Evolutionary conservation across 1,284 basidiomycete species (phyloP).

Genomic region (Serendipita sp.): DNA sequence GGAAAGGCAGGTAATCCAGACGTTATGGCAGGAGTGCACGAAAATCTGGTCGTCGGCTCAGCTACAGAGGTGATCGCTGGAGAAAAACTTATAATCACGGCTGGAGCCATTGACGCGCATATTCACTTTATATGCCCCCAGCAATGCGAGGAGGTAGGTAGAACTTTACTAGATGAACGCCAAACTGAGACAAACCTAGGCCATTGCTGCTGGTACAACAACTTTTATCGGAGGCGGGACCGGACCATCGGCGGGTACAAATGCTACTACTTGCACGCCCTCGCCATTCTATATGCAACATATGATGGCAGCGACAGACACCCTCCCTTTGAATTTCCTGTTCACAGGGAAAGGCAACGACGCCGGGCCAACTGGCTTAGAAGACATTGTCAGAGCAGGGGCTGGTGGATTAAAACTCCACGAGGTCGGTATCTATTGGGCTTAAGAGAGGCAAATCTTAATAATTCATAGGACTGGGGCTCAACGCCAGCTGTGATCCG

Average conservation of each 20-base stretch:
- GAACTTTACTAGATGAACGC: slow-evolving; percentile 47
- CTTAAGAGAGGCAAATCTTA: neutral
- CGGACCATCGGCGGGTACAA: slow-evolving; percentile 80
- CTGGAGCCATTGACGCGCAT: slow-evolving; percentile 87
- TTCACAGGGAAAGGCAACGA: slow-evolving; percentile 96
- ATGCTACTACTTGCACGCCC: slow-evolving; percentile 91
- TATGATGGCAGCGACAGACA: slow-evolving; percentile 83
- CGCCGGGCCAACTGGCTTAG: slow-evolving; percentile 52
- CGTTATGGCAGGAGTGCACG: slow-evolving; percentile 72
- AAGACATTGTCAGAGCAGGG: slow-evolving; percentile 79
- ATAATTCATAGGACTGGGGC: slow-evolving; percentile 68
- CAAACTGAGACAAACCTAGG: slow-evolving; percentile 16
- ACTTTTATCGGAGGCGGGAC: slow-evolving; percentile 89
- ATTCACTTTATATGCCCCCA: slow-evolving; percentile 92
- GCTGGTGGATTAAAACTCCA: slow-evolving; percentile 90
- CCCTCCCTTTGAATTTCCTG: slow-evolving; percentile 80
- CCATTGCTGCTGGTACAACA: slow-evolving; percentile 48
- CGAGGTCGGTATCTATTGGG: slow-evolving; percentile 31
- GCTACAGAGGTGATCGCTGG: slow-evolving; percentile 91
- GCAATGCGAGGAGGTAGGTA: slow-evolving; percentile 54
- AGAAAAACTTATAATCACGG: slow-evolving; percentile 86
- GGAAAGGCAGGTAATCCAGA: slow-evolving; percentile 98
- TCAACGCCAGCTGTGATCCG: slow-evolving; percentile 77
- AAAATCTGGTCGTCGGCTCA: slow-evolving; percentile 67
- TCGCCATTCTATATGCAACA: slow-evolving; percentile 74